A percentile compares a stretch with the other conserved stretches of the same genome.
Evolutionary conservation across 2,329 filamentous ascomycete species (phyloP).

Genomic region (Ceratocystiopsis brevicomis): DNA sequence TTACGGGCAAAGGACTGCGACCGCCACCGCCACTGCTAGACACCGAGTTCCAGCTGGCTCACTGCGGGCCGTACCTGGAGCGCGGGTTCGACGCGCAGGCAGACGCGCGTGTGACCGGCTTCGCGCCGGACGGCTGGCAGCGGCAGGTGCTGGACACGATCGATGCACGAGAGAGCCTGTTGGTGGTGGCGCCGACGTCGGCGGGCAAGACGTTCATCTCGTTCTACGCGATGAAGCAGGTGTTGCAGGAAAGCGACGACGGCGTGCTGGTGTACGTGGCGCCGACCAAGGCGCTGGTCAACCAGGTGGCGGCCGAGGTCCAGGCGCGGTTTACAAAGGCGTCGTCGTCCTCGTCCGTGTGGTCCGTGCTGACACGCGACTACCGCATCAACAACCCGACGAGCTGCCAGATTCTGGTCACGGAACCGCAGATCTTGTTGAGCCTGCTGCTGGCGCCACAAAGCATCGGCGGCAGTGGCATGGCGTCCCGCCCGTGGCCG

Average conservation of each 20-base stretch:
- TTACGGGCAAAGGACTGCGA: neutral
- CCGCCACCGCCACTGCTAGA: neutral
- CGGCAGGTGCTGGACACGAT: conserved; percentile 53
- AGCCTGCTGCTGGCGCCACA: conserved; percentile 52
- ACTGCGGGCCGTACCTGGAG: conserved; percentile 57
- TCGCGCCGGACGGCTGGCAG: conserved; percentile 63
- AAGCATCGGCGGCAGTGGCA: conserved; percentile 34
- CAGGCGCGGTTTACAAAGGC: conserved; percentile 55
- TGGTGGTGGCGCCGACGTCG: conserved; percentile 61
- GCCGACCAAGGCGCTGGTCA: conserved; percentile 65
- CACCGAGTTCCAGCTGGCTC: conserved; percentile 43
- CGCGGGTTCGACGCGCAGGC: conserved; percentile 49
- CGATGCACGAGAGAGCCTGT: conserved; percentile 48
- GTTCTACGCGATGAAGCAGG: conserved; percentile 67
- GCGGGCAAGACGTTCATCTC: conserved; percentile 72
- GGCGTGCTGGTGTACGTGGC: conserved; percentile 61
- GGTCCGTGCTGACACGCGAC: conserved; percentile 62
- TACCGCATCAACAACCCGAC: conserved; percentile 55
- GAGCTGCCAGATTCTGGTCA: conserved; percentile 58
- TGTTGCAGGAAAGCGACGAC: conserved; percentile 48
- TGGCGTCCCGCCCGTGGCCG: conserved; percentile 34
- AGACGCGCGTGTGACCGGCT: conserved; percentile 44
- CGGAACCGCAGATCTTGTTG: conserved; percentile 59
- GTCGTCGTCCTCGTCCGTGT: conserved; percentile 44
- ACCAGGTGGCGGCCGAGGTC: conserved; percentile 66